Evolutionary conservation across 2,329 filamentous ascomycete species (phyloP), one percentile per base, ranked within the genome.

Genomic region (Cladosporium sp.): DNA sequence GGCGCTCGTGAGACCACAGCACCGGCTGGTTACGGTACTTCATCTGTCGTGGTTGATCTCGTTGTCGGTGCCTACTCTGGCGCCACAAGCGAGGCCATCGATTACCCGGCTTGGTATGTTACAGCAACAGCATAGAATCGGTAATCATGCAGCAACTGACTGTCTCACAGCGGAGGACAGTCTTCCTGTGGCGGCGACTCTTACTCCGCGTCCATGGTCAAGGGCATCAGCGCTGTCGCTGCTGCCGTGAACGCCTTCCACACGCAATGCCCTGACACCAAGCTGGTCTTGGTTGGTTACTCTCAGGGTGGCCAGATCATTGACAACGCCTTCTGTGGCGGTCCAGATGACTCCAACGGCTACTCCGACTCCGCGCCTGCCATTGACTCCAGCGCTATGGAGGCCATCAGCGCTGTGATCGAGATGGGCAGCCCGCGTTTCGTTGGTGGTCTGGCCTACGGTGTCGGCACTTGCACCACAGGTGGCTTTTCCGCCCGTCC

Each of bases 291-390:
- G 28, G 60, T 58, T 36, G 63, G 63, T 9, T 65, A 63, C 56
- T 63, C 61, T 25, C 60, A 62, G 47, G 63, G 63, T 19, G 60
- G 56, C 8, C 64, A 66, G 55, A 60, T 65, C 64, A 80, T 84
- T 69, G 84, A 87, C 64, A 82, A 84, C 63, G 83, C 83, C 5
- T 72, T 86, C 39, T 86, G 84, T 65, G 84, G 84, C 14, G 84
- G 83, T 28, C 61, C 69, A 72, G 3, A 79, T 17, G 78, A 77
- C 52, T 79, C 80, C 9, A 76, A 77, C 12, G 52, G 59, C 20
- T 58, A 63, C 36, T 58, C 67, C 15, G 58, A 60, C 22, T 59
- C 62, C 40, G 43, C 63, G 14, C 63, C 62, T 20, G 61, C 65
- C 19, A 60, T 69, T 50, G 65, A 67, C 34, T 22, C 60, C n/a